phyloP scores from a whole-genome alignment of 1,284 basidiomycete species.

The Moniliella sp. region DNA sequence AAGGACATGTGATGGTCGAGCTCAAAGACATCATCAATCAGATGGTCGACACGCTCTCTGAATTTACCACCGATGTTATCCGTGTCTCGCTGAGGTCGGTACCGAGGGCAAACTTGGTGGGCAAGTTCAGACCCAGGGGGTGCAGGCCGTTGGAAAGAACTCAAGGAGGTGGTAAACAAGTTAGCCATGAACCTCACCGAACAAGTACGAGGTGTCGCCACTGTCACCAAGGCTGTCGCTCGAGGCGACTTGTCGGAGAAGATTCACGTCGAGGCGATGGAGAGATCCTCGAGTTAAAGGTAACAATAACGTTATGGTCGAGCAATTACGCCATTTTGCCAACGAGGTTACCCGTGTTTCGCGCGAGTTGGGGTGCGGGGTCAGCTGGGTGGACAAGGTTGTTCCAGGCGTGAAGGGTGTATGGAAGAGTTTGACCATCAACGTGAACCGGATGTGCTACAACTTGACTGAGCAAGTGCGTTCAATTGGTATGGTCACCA shows the following conservation, averaged over 20 bases:
- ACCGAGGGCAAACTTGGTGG: conserved; percentile 35
- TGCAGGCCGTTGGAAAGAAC: conserved; percentile 33
- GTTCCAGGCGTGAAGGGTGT: conserved; percentile 34
- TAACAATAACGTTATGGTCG: conserved; percentile 94
- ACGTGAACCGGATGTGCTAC: conserved; percentile 40
- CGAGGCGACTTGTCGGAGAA: conserved; percentile 81
- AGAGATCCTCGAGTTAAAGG: conserved; percentile 88
- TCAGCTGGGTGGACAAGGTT: conserved; percentile 31
- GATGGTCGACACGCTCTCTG: conserved; percentile 66
- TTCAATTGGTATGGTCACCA: conserved; percentile 69
- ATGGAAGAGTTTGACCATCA: conserved; percentile 33
- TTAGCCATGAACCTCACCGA: conserved; percentile 46
- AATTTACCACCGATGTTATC: conserved; percentile 82
- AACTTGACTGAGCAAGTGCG: conserved; percentile 83
- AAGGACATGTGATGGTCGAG: conserved; percentile 88
- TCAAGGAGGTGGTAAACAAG: conserved; percentile 34
- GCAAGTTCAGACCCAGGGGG: conserved; percentile 33
- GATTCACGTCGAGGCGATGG: conserved; percentile 91
- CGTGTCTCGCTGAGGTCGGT: conserved; percentile 64
- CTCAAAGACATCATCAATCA: conserved; percentile 94
- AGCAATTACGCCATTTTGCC: conserved; percentile 65
- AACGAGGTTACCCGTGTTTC: conserved; percentile 91
- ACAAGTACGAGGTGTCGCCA: conserved; percentile 81
- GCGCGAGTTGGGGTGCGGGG: conserved; percentile 29
- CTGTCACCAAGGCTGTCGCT: conserved; percentile 92